phyloP scores from a whole-genome alignment of 2,329 filamentous ascomycete species.

The Trichophaea hybrida region DNA sequence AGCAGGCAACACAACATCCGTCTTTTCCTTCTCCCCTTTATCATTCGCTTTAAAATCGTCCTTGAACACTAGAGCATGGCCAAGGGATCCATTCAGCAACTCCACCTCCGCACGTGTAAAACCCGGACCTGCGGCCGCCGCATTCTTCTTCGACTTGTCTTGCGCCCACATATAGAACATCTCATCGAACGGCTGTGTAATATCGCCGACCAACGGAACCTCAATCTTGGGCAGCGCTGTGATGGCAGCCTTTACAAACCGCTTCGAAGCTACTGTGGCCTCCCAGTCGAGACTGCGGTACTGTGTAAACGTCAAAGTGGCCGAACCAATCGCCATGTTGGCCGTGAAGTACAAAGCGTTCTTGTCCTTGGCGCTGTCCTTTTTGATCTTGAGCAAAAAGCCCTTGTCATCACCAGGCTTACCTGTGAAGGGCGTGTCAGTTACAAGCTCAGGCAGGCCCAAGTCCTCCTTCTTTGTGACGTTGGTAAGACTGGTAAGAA shows the following conservation, averaged over 20 bases:
- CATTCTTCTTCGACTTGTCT: slow-evolving; percentile 18
- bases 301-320: slow-evolving; percentile 10
- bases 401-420: neutral
- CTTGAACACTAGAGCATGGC: slow-evolving; percentile 20
- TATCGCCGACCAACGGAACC: slow-evolving; percentile 28
- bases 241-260: slow-evolving; percentile 21
- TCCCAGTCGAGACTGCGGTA: slow-evolving; percentile 13
- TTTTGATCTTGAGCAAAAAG: slow-evolving; percentile 2
- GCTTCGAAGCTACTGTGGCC: slow-evolving; percentile 14
- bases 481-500: slow-evolving; percentile 10
- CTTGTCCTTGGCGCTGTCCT: slow-evolving; percentile 1
- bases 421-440: slow-evolving; percentile 9
- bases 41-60: slow-evolving; percentile 6
- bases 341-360: slow-evolving; percentile 1
- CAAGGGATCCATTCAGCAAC: slow-evolving; percentile 14
- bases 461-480: slow-evolving; percentile 3
- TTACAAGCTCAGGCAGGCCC: slow-evolving; percentile 12
- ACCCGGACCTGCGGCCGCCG: slow-evolving; percentile 12
- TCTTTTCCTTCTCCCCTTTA: neutral
- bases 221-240: slow-evolving; percentile 23
- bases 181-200: slow-evolving; percentile 31
- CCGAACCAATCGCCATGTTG: slow-evolving; percentile 1
- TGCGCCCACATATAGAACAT: slow-evolving; percentile 30
- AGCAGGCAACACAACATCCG: slow-evolving; percentile 13
- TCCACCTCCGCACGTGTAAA: slow-evolving; percentile 18